Conservation (phyloP, 1,139 yeast species). For the Taphrina betulina region DNA sequence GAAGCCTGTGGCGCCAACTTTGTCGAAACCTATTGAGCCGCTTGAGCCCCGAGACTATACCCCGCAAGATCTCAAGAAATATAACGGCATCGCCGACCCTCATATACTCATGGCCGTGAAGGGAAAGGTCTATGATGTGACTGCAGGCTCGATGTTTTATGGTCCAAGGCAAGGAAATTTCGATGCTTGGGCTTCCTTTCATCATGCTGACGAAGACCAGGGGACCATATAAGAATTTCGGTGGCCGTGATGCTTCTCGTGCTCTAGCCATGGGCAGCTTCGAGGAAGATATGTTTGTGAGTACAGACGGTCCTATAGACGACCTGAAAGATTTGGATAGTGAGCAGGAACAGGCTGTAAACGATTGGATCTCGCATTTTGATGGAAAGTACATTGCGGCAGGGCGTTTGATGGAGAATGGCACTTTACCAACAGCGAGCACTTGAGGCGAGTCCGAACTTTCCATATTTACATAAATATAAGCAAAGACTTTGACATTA, state of each 20-base stretch:
- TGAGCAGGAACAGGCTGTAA: constrained; percentile 66
- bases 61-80: constrained; percentile 68
- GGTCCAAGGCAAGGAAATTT: constrained; percentile 66
- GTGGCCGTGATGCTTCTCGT: constrained; percentile 94
- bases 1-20: constrained; percentile 15
- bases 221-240: constrained; percentile 57
- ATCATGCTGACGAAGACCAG: background rate
- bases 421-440: too few species aligned
- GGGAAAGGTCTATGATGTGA: constrained; percentile 83
- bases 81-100: constrained; percentile 73
- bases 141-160: constrained; percentile 77
- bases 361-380: constrained; percentile 59
- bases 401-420: constrained; percentile 29
- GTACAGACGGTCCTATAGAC: constrained; percentile 62
- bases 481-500: too few species aligned
- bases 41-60: constrained; percentile 77
- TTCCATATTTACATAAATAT: too few species aligned
- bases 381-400: constrained; percentile 30
- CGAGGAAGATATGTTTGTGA: constrained; percentile 53
- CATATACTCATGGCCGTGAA: constrained; percentile 78
- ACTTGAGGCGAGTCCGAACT: too few species aligned
- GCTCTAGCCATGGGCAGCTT: constrained; percentile 91
- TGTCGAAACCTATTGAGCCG: constrained; percentile 48
- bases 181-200: background rate
- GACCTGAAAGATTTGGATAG: constrained; percentile 58